Evolutionary conservation across 768 basidiomycete genomes (phyloP).

Genomic region (Podaxis pistillaris): DNA sequence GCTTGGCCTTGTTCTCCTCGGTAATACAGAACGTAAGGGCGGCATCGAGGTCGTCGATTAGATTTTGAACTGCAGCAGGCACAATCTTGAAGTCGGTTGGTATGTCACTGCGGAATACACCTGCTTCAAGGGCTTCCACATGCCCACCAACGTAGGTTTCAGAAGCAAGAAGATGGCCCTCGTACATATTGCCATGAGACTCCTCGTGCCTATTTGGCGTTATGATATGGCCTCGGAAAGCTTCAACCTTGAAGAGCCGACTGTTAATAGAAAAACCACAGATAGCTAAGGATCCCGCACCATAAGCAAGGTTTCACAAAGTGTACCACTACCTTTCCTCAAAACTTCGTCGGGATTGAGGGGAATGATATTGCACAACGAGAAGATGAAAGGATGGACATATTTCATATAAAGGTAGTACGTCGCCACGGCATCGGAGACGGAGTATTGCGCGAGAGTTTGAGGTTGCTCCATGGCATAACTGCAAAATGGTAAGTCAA

Average conservation of each 20-base stretch:
- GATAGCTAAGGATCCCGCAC: constrained; percentile 42
- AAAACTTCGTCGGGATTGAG: constrained; percentile 95
- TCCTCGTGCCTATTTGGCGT: constrained; percentile 99
- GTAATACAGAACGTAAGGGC: constrained; percentile 87
- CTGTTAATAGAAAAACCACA: not conserved
- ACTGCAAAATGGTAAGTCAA: constrained; percentile 38
- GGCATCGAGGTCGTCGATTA: constrained; percentile 92
- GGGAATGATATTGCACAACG: constrained; percentile 98
- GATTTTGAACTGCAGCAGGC: constrained; percentile 83
- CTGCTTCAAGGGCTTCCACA: constrained; percentile 97
- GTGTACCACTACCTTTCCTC: constrained; percentile 92
- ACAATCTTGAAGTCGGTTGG: constrained; percentile 92
- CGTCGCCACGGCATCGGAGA: constrained; percentile 99
- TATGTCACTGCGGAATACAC: constrained; percentile 97
- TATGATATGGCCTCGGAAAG: constrained; percentile 86
- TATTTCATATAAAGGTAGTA: constrained; percentile 99
- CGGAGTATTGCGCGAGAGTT: constrained; percentile 92
- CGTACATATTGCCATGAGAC: constrained; percentile 84
- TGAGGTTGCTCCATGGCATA: constrained; percentile 98
- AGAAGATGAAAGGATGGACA: constrained; percentile 99
- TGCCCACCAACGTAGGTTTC: constrained; percentile 99
- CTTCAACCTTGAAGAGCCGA: constrained; percentile 74
- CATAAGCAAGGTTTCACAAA: constrained; percentile 98
- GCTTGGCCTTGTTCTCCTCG: constrained; percentile 75
- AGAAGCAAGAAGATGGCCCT: constrained; percentile 94